Evolutionary conservation across 2,329 filamentous ascomycete species (phyloP).

Genomic region (Magnaporthiopsis incrustans): DNA sequence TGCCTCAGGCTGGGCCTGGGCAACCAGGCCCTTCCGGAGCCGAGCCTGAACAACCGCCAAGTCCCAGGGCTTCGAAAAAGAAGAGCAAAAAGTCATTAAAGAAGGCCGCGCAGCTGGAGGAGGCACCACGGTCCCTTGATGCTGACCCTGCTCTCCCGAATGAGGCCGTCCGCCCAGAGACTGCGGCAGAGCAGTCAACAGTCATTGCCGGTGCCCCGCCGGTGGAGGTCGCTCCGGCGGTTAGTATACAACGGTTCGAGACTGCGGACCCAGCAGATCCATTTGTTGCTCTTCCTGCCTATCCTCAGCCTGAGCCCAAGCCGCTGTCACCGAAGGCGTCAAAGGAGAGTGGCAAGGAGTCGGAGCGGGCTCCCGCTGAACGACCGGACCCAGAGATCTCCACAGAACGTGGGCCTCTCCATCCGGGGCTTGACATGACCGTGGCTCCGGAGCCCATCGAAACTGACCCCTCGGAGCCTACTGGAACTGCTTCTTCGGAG

Average conservation of each 20-base stretch:
- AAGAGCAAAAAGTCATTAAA: not conserved
- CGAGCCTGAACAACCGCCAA: not conserved
- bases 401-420: not conserved
- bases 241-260: not conserved
- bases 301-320: not conserved
- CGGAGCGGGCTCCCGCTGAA: not conserved
- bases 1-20: not conserved
- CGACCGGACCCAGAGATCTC: not conserved
- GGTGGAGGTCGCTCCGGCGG: not conserved
- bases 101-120: not conserved
- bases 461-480: not conserved
- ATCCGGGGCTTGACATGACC: not conserved
- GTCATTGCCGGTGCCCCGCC: no score
- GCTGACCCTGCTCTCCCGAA: not conserved
- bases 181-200: not conserved
- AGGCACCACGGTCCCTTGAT: not conserved
- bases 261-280: not conserved
- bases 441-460: not conserved
- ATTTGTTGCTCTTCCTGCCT: not conserved
- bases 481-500: not conserved
- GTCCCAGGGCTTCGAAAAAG: conserved; percentile 1
- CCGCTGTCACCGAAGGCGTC: not conserved
- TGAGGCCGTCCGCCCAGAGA: not conserved
- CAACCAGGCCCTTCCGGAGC: not conserved
- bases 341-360: conserved; percentile 2